Conservation (phyloP, 2,329 filamentous ascomycete species). For the Malbranchea cinnamomea region DNA sequence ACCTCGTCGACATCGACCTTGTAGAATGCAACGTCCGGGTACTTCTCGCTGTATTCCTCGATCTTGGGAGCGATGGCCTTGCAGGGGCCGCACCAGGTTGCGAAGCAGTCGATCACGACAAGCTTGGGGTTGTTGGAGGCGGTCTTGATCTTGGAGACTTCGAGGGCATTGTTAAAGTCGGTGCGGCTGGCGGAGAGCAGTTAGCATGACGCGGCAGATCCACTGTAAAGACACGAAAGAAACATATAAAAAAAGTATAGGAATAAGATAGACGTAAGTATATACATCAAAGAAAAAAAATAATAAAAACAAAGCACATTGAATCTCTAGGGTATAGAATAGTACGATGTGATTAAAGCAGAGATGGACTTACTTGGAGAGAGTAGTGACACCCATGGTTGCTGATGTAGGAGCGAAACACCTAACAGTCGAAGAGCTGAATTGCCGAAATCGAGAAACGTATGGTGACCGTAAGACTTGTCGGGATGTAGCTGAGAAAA, state of each 20-base stretch:
- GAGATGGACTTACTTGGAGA: too few species aligned
- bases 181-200: constrained; percentile 12
- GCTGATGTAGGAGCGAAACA: too few species aligned
- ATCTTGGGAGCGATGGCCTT: constrained; percentile 39
- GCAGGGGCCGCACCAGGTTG: constrained; percentile 44
- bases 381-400: too few species aligned
- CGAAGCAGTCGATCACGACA: constrained; percentile 38
- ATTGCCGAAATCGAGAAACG: too few species aligned
- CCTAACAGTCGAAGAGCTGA: too few species aligned
- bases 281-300: background rate
- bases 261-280: background rate
- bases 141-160: constrained; percentile 29
- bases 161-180: constrained; percentile 35
- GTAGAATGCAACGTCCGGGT: constrained; percentile 36
- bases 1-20: constrained; percentile 43
- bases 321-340: too few species aligned
- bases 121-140: constrained; percentile 40
- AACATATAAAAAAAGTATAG: background rate
- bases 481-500: too few species aligned
- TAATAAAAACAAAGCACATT: background rate
- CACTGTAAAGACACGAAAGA: too few species aligned
- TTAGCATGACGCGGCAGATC: too few species aligned
- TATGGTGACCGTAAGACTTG: too few species aligned
- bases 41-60: constrained; percentile 35
- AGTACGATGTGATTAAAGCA: too few species aligned